Percentiles rank a stretch among this genome's conserved stretches.
Evolutionary conservation across 768 basidiomycete species (phyloP).

Genomic region (Leccinum boreale): DNA sequence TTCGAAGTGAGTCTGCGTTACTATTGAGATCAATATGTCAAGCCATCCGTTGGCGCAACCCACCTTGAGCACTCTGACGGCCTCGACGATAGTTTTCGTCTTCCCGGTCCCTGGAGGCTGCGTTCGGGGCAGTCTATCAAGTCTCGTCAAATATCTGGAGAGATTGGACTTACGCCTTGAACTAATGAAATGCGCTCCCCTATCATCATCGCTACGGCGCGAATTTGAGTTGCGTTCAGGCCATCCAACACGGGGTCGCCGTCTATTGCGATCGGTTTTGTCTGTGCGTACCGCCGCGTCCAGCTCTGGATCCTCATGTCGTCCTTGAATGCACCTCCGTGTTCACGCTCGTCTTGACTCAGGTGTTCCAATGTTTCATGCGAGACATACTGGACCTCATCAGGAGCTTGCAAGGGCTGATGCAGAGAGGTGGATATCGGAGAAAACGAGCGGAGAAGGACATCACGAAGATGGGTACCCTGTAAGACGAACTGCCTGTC

Average conservation of each 20-base stretch:
- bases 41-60: not conserved
- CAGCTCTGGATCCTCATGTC: constrained; percentile 81
- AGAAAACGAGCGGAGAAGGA: constrained; percentile 59
- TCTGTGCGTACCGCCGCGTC: constrained; percentile 62
- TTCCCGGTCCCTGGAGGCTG: constrained; percentile 93
- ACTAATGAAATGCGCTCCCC: constrained; percentile 75
- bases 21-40: not conserved
- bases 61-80: constrained; percentile 77
- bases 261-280: constrained; percentile 60
- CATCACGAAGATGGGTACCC: constrained; percentile 72
- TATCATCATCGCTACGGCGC: constrained; percentile 86
- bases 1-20: constrained; percentile 65
- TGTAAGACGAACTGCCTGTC: constrained; percentile 54
- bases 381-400: constrained; percentile 37
- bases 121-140: constrained; percentile 3
- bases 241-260: constrained; percentile 70
- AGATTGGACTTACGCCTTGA: constrained; percentile 66
- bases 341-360: constrained; percentile 21
- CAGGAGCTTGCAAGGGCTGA: constrained; percentile 37
- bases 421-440: constrained; percentile 23
- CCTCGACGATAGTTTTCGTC: constrained; percentile 87
- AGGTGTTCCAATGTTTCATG: constrained; percentile 39
- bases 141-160: not conserved
- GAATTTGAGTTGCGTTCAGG: constrained; percentile 74
- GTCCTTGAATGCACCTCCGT: constrained; percentile 55